Conservation (phyloP, 179 eudicot genomes). For the Sideroxylon spinosum region DNA sequence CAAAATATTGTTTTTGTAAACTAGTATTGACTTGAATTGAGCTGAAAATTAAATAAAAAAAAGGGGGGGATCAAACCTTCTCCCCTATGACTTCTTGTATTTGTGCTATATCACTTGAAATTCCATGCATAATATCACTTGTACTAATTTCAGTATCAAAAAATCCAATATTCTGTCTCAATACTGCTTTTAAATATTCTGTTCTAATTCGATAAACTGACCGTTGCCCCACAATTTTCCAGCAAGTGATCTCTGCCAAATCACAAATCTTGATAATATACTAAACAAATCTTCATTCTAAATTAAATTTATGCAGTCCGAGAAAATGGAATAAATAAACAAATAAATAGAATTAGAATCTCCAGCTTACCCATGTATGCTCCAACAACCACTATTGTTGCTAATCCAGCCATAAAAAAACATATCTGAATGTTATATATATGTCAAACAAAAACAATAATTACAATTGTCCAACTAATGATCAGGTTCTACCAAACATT, state of each 20-base stretch:
- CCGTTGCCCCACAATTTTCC: slow-evolving; percentile 53
- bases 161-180: slow-evolving; percentile 42
- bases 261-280: not conserved
- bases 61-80: slow-evolving; percentile 22
- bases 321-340: not conserved
- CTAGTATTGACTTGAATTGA: not conserved
- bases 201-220: slow-evolving; percentile 48
- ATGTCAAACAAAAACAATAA: not conserved
- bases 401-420: slow-evolving; percentile 37
- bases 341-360: not conserved
- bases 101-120: slow-evolving; percentile 52
- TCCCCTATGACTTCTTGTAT: slow-evolving; percentile 59
- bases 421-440: slow-evolving; percentile 29
- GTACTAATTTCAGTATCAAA: slow-evolving; percentile 43
- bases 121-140: slow-evolving; percentile 50
- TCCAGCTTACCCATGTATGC: slow-evolving; percentile 40
- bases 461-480: not conserved
- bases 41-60: not conserved
- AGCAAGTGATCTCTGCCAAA: slow-evolving; percentile 42
- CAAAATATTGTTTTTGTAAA: not conserved
- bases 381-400: slow-evolving; percentile 39
- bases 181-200: slow-evolving; percentile 37
- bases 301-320: not conserved
- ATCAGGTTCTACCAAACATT: not conserved
- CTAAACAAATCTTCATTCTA: not conserved